These are phyloP conservation scores for Leccinellum rugosiceps DNA, from an alignment of 768 basidiomycete species.

Conservation along the genomic window DNA sequence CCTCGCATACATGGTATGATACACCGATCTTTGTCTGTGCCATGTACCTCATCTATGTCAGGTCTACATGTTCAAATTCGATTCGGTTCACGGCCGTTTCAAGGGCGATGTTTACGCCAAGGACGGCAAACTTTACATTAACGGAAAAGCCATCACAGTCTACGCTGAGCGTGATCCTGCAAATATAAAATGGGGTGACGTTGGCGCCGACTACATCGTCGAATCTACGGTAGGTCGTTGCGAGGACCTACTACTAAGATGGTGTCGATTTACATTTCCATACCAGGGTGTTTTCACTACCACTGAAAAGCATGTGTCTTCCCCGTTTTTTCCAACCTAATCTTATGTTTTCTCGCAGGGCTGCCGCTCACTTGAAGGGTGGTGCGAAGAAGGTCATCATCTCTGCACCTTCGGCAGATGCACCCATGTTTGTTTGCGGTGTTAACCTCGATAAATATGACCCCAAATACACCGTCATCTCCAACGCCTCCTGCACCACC, in stretches of 20 bases:
- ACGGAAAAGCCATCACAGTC: constrained; percentile 73
- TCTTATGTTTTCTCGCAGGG: constrained; percentile 43
- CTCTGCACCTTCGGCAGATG: constrained; percentile 96
- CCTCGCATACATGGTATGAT: constrained; percentile 88
- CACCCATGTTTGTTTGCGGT: constrained; percentile 92
- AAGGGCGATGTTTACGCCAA: constrained; percentile 77
- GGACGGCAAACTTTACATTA: constrained; percentile 87
- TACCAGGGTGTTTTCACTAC: constrained; percentile 94
- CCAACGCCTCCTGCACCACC: constrained; percentile 99
- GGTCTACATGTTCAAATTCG: constrained; percentile 99
- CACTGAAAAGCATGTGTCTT: constrained; percentile 64
- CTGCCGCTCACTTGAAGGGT: constrained; percentile 90
- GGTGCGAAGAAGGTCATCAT: constrained; percentile 99
- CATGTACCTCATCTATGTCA: constrained; percentile 26
- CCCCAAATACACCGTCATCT: constrained; percentile 87
- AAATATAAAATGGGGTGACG: constrained; percentile 76
- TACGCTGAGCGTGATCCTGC: constrained; percentile 86
- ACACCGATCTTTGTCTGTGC: not conserved
- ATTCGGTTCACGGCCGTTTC: constrained; percentile 91
- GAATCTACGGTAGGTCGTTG: constrained; percentile 78
- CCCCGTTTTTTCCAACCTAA: not conserved
- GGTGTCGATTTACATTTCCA: constrained; percentile 3
- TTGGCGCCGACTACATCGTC: constrained; percentile 89
- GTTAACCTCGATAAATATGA: constrained; percentile 96
- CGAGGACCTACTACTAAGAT: not conserved